phyloP scores from a whole-genome alignment of 2,329 filamentous ascomycete genomes.

The Ilyonectria robusta region DNA sequence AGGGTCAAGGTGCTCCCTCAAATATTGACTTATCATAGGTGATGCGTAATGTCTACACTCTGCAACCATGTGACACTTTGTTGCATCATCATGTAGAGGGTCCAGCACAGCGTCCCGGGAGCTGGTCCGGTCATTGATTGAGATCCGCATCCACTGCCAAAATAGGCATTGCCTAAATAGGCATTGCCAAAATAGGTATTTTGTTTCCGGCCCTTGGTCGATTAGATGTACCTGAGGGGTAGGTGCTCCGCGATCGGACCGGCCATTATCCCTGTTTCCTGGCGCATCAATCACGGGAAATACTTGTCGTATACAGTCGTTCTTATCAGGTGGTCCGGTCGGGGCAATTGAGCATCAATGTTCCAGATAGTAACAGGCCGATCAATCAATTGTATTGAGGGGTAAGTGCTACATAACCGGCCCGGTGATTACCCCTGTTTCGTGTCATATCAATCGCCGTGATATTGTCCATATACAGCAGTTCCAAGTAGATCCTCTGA shows the following conservation, averaged over 20 bases:
- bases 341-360: neutral
- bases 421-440: conserved; percentile 6
- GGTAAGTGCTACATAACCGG: conserved; percentile 17
- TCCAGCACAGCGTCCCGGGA: conserved; percentile 7
- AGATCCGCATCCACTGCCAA: neutral
- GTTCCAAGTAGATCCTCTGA: conserved; percentile 12
- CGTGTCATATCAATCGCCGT: conserved; percentile 4
- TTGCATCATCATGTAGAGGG: neutral
- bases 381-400: conserved; percentile 13
- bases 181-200: neutral
- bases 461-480: neutral
- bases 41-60: neutral
- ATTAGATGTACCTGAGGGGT: neutral
- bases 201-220: neutral
- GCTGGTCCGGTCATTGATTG: neutral
- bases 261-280: neutral
- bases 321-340: conserved; percentile 13
- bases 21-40: conserved; percentile 7
- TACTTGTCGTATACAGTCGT: neutral
- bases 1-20: neutral
- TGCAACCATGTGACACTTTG: neutral
- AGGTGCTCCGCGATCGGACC: conserved; percentile 5
- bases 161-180: neutral
- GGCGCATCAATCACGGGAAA: conserved; percentile 6
- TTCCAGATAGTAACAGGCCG: neutral